Conservation (phyloP, 2,329 filamentous ascomycete species). For the Arthroderma uncinatum region DNA sequence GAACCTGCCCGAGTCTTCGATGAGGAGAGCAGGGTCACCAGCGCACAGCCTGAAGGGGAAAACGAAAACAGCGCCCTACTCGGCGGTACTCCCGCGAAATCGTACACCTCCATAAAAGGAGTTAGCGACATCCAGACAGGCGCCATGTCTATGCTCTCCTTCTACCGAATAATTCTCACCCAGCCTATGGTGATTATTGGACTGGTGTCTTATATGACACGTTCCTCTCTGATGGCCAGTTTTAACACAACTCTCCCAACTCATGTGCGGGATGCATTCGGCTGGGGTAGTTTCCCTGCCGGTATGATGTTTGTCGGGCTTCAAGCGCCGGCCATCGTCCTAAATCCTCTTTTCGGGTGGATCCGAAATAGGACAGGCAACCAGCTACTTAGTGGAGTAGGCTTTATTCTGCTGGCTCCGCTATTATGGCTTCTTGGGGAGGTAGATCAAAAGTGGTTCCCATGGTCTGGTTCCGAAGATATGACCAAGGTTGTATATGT, state of each 20-base stretch:
- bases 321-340: not conserved
- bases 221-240: not conserved
- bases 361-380: not conserved
- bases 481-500: not conserved
- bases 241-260: conserved; percentile 3
- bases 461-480: not conserved
- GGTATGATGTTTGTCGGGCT: not conserved
- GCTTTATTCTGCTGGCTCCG: not conserved
- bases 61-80: not conserved
- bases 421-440: not conserved
- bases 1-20: not conserved
- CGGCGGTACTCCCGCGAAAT: not conserved
- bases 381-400: not conserved
- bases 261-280: not conserved
- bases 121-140: not conserved
- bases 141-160: not conserved
- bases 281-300: not conserved
- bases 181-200: conserved; percentile 1
- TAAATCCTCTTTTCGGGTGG: not conserved
- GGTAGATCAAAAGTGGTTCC: not conserved
- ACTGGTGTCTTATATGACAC: not conserved
- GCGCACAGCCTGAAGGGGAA: not conserved
- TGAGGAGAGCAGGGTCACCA: not conserved
- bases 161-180: not conserved
- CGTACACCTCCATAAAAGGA: not conserved